Percentiles rank a stretch among this genome's conserved stretches.
These are phyloP conservation scores for Thuja plicata DNA, from an alignment of 83 land plant genomes.

Conservation along the genomic window DNA sequence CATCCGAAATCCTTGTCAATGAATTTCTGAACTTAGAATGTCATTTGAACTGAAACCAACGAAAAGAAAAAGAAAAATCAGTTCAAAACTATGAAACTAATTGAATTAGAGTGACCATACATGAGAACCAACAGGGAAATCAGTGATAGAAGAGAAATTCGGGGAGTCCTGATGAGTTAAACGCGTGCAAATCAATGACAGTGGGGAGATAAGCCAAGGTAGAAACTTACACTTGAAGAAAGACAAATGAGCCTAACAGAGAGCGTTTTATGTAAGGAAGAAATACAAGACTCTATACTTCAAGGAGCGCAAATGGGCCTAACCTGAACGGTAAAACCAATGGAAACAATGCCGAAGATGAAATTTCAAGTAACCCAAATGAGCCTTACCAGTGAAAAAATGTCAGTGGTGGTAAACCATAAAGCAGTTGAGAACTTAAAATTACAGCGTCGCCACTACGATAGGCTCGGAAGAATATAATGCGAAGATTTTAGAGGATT, in stretches of 20 bases:
- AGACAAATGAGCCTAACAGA: background rate
- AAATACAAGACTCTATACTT: background rate
- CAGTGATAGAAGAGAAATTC: background rate
- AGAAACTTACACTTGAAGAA: background rate
- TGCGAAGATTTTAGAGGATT: background rate
- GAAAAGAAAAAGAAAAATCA: background rate
- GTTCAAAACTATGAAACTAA: background rate
- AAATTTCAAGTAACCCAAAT: background rate
- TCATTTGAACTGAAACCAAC: background rate
- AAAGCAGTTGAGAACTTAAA: background rate
- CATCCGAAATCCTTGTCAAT: background rate
- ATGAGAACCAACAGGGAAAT: background rate
- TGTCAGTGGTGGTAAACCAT: too few species aligned
- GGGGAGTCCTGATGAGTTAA: too few species aligned
- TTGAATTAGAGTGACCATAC: background rate
- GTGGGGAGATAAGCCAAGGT: too few species aligned
- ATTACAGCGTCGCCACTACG: background rate
- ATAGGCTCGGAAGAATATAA: background rate
- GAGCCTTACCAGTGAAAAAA: background rate
- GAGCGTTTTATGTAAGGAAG: background rate
- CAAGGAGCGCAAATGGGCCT: too few species aligned
- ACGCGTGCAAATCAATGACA: too few species aligned
- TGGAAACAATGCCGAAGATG: background rate
- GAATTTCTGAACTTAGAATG: background rate
- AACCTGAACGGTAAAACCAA: background rate